Evolutionary conservation across 2,329 filamentous ascomycete species (phyloP).

Genomic region (Aureobasidium sp.): DNA sequence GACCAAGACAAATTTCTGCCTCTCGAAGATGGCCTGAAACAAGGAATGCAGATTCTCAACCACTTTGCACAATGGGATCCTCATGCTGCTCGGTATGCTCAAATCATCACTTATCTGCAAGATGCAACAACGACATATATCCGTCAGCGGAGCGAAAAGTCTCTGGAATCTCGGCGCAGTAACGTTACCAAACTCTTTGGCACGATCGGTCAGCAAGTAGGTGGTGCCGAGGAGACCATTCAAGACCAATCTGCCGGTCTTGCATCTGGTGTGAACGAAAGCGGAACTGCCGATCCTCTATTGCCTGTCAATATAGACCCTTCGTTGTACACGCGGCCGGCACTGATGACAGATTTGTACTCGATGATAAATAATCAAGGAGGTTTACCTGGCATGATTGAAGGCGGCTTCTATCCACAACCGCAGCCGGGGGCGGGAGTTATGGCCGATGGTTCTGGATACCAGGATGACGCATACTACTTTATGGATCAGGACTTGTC

Average conservation of each 20-base stretch:
- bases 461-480: slow-evolving; percentile 10
- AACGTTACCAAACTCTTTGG: slow-evolving; percentile 7
- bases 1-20: slow-evolving; percentile 19
- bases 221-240: background rate
- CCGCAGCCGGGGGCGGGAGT: background rate
- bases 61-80: slow-evolving; percentile 24
- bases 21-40: slow-evolving; percentile 20
- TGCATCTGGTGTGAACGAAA: background rate
- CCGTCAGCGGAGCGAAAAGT: background rate
- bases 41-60: slow-evolving; percentile 20
- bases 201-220: background rate
- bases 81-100: slow-evolving; percentile 24
- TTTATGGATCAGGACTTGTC: slow-evolving; percentile 14
- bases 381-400: background rate
- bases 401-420: background rate
- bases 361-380: background rate
- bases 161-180: background rate
- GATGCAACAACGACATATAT: slow-evolving; percentile 7
- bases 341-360: background rate
- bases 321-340: background rate
- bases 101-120: slow-evolving; percentile 20
- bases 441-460: background rate
- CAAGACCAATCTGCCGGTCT: background rate
- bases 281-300: background rate
- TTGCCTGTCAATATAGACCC: background rate